Percentiles rank a stretch among this genome's conserved stretches.
These are phyloP conservation scores for Sanguinoderma infundibulare DNA, from an alignment of 1,284 basidiomycete genomes.

Conservation along the genomic window DNA sequence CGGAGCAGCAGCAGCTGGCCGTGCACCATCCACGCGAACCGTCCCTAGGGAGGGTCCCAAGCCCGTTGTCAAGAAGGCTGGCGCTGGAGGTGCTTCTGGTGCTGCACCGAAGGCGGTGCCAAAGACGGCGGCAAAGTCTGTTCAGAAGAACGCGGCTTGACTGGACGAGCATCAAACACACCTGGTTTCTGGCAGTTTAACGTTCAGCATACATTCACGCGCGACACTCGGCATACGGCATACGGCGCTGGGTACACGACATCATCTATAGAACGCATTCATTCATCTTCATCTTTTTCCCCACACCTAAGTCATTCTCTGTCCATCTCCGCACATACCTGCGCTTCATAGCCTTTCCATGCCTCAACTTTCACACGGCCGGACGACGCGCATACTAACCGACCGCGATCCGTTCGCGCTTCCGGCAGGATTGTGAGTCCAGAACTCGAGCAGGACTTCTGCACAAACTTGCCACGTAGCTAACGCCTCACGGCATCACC, in stretches of 20 bases:
- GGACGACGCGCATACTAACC: too few relatives aligned
- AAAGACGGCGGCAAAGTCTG: not conserved
- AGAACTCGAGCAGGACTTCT: not conserved
- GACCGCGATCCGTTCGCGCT: not conserved
- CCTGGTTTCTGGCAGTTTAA: too few relatives aligned
- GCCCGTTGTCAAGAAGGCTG: conserved; percentile 14
- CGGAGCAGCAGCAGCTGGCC: not conserved
- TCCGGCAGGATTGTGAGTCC: not conserved
- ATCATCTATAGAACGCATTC: conserved; percentile 5
- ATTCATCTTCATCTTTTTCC: not conserved
- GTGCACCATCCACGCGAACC: conserved; percentile 14
- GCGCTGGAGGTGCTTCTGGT: not conserved
- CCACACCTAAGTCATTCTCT: not conserved
- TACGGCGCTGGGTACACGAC: not conserved
- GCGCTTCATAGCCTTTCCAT: not conserved
- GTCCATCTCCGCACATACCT: not conserved
- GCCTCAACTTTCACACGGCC: not conserved
- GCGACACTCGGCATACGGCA: not conserved
- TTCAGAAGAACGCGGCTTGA: not conserved
- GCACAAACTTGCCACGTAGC: not conserved
- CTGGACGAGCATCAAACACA: not conserved
- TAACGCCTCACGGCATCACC: conserved; percentile 5
- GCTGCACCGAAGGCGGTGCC: too few relatives aligned
- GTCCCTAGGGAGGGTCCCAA: conserved; percentile 14
- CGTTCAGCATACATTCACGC: too few relatives aligned